Evolutionary conservation across 257 asterid genomes (phyloP).

Genomic region (Nyctanthes arbortristis): DNA sequence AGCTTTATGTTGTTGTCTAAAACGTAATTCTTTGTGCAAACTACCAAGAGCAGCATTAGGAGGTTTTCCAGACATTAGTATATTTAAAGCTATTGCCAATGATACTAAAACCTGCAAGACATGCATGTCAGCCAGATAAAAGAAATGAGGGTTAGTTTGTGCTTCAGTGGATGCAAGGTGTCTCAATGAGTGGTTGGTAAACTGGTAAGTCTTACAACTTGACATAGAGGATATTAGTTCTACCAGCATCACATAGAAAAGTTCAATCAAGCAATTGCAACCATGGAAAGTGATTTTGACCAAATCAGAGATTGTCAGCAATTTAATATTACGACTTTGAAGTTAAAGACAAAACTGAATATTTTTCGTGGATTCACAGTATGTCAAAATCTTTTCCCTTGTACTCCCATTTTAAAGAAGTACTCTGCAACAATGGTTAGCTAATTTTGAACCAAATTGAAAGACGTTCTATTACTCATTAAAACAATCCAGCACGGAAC

Average conservation of each 20-base stretch:
- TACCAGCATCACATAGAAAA: not conserved
- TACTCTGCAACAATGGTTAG: slow-evolving; percentile 56
- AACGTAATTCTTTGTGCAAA: slow-evolving; percentile 62
- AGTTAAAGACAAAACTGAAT: no score
- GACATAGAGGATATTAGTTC: not conserved
- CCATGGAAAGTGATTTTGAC: not conserved
- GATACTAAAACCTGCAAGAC: slow-evolving; percentile 71
- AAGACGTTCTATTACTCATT: not conserved
- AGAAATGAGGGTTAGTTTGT: not conserved
- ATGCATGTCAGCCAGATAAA: slow-evolving; percentile 8
- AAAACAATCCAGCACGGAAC: not conserved
- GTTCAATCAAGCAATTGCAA: not conserved
- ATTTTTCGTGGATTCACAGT: no score
- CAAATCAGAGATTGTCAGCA: not conserved
- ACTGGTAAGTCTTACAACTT: not conserved
- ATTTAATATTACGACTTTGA: not conserved
- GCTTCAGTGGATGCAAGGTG: not conserved
- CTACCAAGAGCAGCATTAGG: slow-evolving; percentile 44
- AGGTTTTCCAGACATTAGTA: slow-evolving; percentile 46
- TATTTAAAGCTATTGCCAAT: slow-evolving; percentile 94
- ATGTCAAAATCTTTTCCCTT: slow-evolving; percentile 56
- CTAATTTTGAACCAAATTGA: slow-evolving; percentile 40
- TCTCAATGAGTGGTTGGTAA: no score
- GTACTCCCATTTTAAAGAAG: slow-evolving; percentile 45
- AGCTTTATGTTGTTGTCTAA: slow-evolving; percentile 84